Base-by-base conservation (phyloP, 768 basidiomycete species). In the Stropharia rugosoannulata region DNA sequence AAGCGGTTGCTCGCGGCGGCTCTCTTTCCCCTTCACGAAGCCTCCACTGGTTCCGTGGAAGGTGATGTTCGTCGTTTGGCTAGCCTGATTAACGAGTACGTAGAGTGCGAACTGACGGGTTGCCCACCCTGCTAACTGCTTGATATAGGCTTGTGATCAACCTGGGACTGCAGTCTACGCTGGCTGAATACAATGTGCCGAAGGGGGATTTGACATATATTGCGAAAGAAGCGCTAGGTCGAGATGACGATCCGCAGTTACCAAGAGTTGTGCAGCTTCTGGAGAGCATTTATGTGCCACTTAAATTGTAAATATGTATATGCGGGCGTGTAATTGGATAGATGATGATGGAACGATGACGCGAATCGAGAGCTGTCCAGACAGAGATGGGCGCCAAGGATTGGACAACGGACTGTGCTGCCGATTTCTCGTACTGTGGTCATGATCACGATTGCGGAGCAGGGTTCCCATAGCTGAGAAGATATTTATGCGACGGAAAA, bases 141-240 rank as follows among this genome's bases (percentile, higher is more conserved):
- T 36, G 40, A 18, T 37, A 35, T 59, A 89, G 89, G 47, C 78
- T 92, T 11, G 83, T 92, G 12, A 70, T 66, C 2, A 61, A 74
- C 8, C 77, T 92, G 25, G 87, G 83, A 1, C 66, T 92, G 41
- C 76, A 81, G 54, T 80, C 79, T 8, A 82, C 72, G 18, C 76
- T 90, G 38, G 66, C 73, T 18, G 76, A 84, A 16, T 88, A 88
- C 70, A 81, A 82, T 1, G 86, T 91, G 1, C 87, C 89, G 7
- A 75, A 60, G 43, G 74, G 71, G 44, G 81, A 89, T 59, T 52
- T 88, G 4, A 64, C 73, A 7, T 73, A 67, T 41, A 81, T 91
- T 57, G 85, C 87, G 8, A 72, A 70, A 56, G 67, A 66, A 37
- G 80, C 77, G 8, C 63, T 84, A 49, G 79, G 79, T 16, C 70